phyloP scores from a whole-genome alignment of 2,329 filamentous ascomycete species.

The Aspergillus sp. region DNA sequence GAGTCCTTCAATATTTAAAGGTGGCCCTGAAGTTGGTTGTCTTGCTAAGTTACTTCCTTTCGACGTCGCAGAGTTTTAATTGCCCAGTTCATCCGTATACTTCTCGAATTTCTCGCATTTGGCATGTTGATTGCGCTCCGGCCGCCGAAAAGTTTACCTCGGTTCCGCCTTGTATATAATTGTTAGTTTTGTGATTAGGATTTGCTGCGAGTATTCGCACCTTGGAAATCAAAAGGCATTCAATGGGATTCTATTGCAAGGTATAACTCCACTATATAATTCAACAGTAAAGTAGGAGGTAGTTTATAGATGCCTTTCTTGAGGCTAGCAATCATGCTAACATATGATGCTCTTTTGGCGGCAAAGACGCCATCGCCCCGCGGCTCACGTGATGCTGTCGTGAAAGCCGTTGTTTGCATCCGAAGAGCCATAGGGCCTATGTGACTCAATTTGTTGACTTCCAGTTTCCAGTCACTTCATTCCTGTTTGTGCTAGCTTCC shows the following conservation, averaged over 20 bases:
- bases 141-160: slow-evolving; percentile 18
- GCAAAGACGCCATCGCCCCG: slow-evolving; percentile 5
- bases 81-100: neutral
- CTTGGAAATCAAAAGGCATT: slow-evolving; percentile 14
- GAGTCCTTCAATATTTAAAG: neutral
- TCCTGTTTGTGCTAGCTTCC: neutral
- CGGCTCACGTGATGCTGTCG: neutral
- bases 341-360: neutral
- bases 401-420: slow-evolving; percentile 24
- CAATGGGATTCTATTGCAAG: neutral
- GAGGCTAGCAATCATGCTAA: neutral
- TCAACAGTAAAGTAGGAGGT: too few relatives aligned
- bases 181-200: slow-evolving; percentile 11
- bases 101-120: slow-evolving; percentile 9
- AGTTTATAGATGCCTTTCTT: neutral
- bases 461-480: neutral
- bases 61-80: neutral
- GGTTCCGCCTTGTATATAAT: slow-evolving; percentile 20
- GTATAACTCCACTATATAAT: too few relatives aligned
- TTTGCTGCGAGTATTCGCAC: slow-evolving; percentile 5
- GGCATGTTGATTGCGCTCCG: slow-evolving; percentile 16
- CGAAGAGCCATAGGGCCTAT: slow-evolving; percentile 8
- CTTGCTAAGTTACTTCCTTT: neutral
- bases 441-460: neutral
- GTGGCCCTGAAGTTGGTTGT: neutral